These are phyloP conservation scores for Penicillium sp. DNA, from an alignment of 2,329 filamentous ascomycete species.

Conservation along the genomic window DNA sequence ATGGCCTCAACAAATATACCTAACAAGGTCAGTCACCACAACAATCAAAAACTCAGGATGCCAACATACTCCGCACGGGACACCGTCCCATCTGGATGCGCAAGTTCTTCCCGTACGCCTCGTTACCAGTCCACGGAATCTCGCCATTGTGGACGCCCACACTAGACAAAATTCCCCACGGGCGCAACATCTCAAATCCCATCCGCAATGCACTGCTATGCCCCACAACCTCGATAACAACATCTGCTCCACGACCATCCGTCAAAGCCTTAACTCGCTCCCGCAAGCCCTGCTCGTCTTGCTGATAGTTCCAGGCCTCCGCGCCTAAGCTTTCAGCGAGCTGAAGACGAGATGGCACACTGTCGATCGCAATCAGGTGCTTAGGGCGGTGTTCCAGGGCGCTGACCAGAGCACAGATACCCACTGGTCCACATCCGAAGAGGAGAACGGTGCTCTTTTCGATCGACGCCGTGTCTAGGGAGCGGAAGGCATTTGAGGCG, in stretches of 20 bases:
- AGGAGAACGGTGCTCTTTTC: slow-evolving; percentile 57
- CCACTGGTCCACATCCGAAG: slow-evolving; percentile 79
- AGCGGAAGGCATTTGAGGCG: slow-evolving; percentile 69
- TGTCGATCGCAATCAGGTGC: slow-evolving; percentile 75
- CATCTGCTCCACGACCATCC: slow-evolving; percentile 76
- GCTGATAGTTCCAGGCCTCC: slow-evolving; percentile 75
- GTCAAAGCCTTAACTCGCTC: slow-evolving; percentile 66
- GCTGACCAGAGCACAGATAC: slow-evolving; percentile 77
- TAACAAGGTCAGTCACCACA: slow-evolving; percentile 2
- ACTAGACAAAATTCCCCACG: slow-evolving; percentile 70
- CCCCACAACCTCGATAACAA: slow-evolving; percentile 76
- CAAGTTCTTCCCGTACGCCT: slow-evolving; percentile 68
- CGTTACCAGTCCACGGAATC: slow-evolving; percentile 64
- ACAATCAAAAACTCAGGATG: neutral
- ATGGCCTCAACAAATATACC: slow-evolving; percentile 64
- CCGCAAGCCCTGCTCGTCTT: slow-evolving; percentile 60
- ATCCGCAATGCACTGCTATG: slow-evolving; percentile 65
- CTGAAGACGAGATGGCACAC: slow-evolving; percentile 69
- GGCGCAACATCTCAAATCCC: slow-evolving; percentile 69
- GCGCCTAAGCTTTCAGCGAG: slow-evolving; percentile 72
- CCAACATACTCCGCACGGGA: slow-evolving; percentile 54
- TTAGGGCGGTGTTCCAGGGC: slow-evolving; percentile 70
- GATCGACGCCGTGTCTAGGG: slow-evolving; percentile 53
- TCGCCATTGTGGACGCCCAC: slow-evolving; percentile 74
- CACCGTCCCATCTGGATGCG: slow-evolving; percentile 73